phyloP scores from a whole-genome alignment of 345 rosid species.

The Murraya paniculata region DNA sequence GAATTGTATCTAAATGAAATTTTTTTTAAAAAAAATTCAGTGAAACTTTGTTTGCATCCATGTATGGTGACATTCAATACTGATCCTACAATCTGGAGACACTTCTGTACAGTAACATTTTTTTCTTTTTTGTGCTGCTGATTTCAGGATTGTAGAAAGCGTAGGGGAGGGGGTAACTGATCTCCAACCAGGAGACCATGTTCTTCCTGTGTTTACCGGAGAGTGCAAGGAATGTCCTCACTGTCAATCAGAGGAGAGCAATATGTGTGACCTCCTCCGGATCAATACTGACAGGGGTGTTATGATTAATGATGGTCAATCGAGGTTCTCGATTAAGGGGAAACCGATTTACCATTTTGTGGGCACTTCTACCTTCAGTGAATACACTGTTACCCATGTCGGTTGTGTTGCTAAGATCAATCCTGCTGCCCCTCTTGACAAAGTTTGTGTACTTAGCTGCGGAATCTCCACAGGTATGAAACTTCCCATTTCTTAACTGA shows the following conservation, averaged over 20 bases:
- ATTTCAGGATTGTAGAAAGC: conserved; percentile 72
- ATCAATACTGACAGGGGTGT: conserved; percentile 70
- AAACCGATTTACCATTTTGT: conserved; percentile 69
- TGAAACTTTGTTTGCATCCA: background rate
- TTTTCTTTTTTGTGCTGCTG: background rate
- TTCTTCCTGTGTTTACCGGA: conserved; percentile 75
- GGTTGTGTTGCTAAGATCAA: conserved; percentile 76
- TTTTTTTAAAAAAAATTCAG: background rate
- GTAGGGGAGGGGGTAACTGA: conserved; percentile 80
- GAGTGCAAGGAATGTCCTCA: conserved; percentile 73
- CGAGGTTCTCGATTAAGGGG: conserved; percentile 70
- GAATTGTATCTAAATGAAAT: background rate
- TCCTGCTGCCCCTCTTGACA: conserved; percentile 77
- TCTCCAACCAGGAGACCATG: conserved; percentile 72
- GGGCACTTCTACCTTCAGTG: conserved; percentile 80
- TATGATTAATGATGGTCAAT: conserved; percentile 64
- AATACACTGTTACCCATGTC: conserved; percentile 78
- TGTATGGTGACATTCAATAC: background rate
- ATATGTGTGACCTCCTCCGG: conserved; percentile 83
- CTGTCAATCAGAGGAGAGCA: conserved; percentile 74
- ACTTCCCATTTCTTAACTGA: background rate
- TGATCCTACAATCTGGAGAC: background rate
- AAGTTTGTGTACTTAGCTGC: conserved; percentile 76
- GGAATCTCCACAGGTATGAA: conserved; percentile 65
- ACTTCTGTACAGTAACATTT: background rate